Evolutionary conservation across 2,329 filamentous ascomycete species (phyloP).

Genomic region (Scedosporium aurantiacum): DNA sequence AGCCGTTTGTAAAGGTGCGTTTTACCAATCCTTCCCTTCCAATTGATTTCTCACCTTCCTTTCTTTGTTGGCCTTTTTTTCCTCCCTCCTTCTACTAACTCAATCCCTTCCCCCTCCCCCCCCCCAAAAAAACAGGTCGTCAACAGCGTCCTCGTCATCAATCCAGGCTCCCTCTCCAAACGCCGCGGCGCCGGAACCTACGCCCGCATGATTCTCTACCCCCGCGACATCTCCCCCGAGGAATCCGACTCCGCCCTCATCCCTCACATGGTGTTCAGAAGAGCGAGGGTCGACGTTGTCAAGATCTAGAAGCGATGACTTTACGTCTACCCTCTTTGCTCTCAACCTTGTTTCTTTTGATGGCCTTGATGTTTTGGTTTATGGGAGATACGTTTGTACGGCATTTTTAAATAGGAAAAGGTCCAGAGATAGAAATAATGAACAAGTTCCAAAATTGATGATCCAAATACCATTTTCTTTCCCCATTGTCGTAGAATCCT

Average conservation of each 20-base stretch:
- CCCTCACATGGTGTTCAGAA: constrained; percentile 66
- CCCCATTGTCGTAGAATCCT: not conserved
- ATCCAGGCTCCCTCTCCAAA: constrained; percentile 81
- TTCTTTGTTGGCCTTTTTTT: not conserved
- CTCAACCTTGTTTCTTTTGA: too few relatives aligned
- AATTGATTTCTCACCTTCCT: not conserved
- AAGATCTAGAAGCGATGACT: constrained; percentile 45
- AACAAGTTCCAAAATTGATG: too few relatives aligned
- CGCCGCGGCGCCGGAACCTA: constrained; percentile 76
- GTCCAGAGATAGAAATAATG: too few relatives aligned
- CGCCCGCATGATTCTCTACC: constrained; percentile 65
- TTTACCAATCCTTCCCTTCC: not conserved
- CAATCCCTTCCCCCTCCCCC: not conserved
- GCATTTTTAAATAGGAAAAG: too few relatives aligned
- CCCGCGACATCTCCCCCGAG: constrained; percentile 50
- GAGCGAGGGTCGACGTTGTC: constrained; percentile 77
- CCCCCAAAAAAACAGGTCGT: constrained; percentile 52
- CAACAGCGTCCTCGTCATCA: constrained; percentile 80
- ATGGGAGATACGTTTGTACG: too few relatives aligned
- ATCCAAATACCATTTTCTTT: too few relatives aligned
- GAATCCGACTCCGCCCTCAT: constrained; percentile 42
- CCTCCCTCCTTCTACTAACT: not conserved
- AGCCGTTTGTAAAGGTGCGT: constrained; percentile 76
- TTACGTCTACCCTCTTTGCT: too few relatives aligned
- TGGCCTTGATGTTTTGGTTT: too few relatives aligned